Conservation (phyloP, 768 basidiomycete species). For the Xerocomus potaroensis region DNA sequence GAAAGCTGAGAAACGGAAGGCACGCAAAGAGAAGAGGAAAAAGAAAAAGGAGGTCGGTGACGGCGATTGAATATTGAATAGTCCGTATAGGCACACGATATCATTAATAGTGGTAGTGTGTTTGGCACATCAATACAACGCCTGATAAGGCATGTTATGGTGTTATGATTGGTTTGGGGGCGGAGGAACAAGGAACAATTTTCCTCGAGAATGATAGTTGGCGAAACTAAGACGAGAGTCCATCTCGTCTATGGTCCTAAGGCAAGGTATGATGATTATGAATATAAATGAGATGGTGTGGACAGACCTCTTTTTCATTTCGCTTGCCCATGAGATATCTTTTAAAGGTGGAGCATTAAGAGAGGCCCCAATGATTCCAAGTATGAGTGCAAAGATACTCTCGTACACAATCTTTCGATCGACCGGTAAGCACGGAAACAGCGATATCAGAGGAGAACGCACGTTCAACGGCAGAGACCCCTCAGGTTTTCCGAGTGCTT, state of each 20-base stretch:
- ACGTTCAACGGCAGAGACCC: conserved; percentile 64
- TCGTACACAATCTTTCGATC: conserved; percentile 59
- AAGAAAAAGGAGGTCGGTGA: conserved; percentile 32
- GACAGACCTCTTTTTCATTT: conserved; percentile 77
- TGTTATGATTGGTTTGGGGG: conserved; percentile 4
- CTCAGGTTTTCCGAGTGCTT: conserved; percentile 70
- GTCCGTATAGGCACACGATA: background rate
- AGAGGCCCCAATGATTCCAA: conserved; percentile 72
- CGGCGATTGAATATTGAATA: conserved; percentile 26
- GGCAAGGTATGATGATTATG: background rate
- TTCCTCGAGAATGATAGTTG: conserved; percentile 57
- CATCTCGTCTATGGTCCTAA: conserved; percentile 72
- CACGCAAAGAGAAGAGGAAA: conserved; percentile 74
- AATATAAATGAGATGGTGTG: background rate
- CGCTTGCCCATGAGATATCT: conserved; percentile 85
- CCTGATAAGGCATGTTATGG: background rate
- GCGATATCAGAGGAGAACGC: conserved; percentile 13
- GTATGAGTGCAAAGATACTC: conserved; percentile 54
- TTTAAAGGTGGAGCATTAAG: conserved; percentile 63
- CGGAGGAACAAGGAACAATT: conserved; percentile 24
- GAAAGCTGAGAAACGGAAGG: conserved; percentile 61
- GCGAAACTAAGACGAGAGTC: conserved; percentile 63
- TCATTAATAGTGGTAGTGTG: conserved; percentile 2
- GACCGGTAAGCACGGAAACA: background rate
- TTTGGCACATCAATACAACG: background rate